Base-by-base conservation (phyloP, 139 green algal species). In the Coccomyxa sp. region DNA sequence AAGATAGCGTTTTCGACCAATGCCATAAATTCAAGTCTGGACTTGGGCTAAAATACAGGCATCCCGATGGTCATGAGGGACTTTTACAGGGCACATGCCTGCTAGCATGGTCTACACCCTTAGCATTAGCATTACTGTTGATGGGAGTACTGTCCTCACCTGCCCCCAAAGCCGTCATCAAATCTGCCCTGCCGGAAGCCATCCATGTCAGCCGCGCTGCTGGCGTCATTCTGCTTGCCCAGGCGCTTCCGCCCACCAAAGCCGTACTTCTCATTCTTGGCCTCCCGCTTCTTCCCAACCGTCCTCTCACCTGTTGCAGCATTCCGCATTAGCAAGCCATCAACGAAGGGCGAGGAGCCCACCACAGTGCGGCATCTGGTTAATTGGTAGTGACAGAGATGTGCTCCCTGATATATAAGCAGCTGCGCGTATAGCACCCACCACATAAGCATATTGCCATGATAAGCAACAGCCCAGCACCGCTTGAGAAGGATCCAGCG, bases 221-320 rank as follows among this genome's bases (percentile, higher is more conserved):
- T 82, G 0, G 92, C 91, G 75, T 97, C 93, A 84, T 99, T 99
- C 88, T 97, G 94, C 87, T 98, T 98, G 35, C 78, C 76, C 70
- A 91, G 41, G 10, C 86, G 76, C 84, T 98, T 98, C 69, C 79
- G 86, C 2, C 95, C 95, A 27, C 95, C 94, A 87, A 97, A 98
- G 18, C 93, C 92, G 81, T 88, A 97, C 78, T 95, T 95, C 33
- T 79, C 39, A 74, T 96, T 81, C 16, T 83, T 79, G 36, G 75
- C 55, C 55, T 82, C 78, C 7, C 89, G 88, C 81, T 93, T 93
- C 80, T 89, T 91, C 75, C 55, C 86, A 41, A 74, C 40, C 70
- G 70, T 73, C 3, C n/a, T 31, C 40, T 68, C 34, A 18, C 71
- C 75, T 70, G 50, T 68, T 33, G n/a, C 7, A 74, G 16, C n/a